Base-by-base conservation (phyloP, 306 rosid species). In the Pterocarpus macrocarpus region DNA sequence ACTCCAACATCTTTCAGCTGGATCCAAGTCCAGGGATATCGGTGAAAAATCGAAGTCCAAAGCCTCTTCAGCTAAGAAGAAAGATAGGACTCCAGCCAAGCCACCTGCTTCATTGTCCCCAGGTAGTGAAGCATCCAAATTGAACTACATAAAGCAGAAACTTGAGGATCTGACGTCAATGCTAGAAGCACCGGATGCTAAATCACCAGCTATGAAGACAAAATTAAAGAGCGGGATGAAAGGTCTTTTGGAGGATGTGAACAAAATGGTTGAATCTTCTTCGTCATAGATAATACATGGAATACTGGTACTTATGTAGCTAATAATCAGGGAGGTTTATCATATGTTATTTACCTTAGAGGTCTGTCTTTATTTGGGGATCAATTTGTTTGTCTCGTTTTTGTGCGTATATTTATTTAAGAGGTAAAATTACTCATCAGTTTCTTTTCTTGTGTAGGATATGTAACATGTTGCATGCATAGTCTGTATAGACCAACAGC, bases 241-340 rank as follows among this genome's bases (percentile, higher is more conserved):
- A 59, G 87, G 85, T 28, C 90, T 92, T 38, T 61, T 90, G 87
- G 80, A 88, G 88, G 82, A 80, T 69, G 93, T 92, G 84, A 88
- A 80, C 85, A 76, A 81, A 70, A 87, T 86, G 94, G 87, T 68
- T 11, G 90, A 70, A 52, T 80, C 87, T 8, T 81, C 86, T 38
- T 84, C 84, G 1, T 78, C 90, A 32, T 82, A 85, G 88, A 64
- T 76, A 11, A 52, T 76, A 35, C 63, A 67, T 67, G 65, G 56
- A 69, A 69, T 49, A 64, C 70, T 68, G 62, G 78, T 66, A 43
- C n/a, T 16, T 45, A 15, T 50, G 13, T 69, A 85, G 85, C 79
- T 71, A 83, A 58, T 62, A 71, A 71, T 67, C 63, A 80, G 73
- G 84, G 78, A 86, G 90, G 50, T 80, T 71, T 59, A 83, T 69